These are phyloP conservation scores for Aphanomyces stellatus DNA, from an alignment of 352 stramenopile genomes.

Conservation along the genomic window DNA sequence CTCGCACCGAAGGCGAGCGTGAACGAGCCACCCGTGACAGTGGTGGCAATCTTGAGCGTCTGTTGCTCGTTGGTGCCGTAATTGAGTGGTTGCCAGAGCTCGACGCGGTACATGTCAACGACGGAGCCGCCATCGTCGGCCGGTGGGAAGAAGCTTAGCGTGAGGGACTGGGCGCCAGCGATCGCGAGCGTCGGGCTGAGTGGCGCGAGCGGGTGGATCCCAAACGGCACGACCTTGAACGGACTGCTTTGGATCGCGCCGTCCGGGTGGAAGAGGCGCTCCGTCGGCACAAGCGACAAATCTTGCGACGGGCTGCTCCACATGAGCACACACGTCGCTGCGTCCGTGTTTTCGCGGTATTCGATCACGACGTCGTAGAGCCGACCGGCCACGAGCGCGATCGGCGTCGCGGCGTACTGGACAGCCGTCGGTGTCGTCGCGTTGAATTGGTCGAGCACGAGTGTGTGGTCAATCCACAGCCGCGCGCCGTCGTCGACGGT, in stretches of 20 bases:
- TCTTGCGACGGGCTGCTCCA: conserved; percentile 88
- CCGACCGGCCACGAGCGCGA: conserved; percentile 45
- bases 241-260: conserved; percentile 49
- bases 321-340: conserved; percentile 70
- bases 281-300: conserved; percentile 70
- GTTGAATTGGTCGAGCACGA: conserved; percentile 86
- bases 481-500: conserved; percentile 83
- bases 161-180: conserved; percentile 43
- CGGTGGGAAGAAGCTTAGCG: conserved; percentile 77
- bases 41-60: conserved; percentile 72
- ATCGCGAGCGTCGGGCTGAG: conserved; percentile 37
- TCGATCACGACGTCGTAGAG: conserved; percentile 86
- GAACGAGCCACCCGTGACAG: conserved; percentile 76
- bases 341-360: conserved; percentile 87
- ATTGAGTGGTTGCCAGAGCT: conserved; percentile 65
- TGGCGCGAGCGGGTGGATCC: conserved; percentile 47
- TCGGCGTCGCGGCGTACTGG: conserved; percentile 21
- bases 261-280: conserved; percentile 80
- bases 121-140: conserved; percentile 76
- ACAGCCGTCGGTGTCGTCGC: conserved; percentile 16
- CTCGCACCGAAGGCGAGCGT: conserved; percentile 48
- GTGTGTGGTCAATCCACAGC: conserved; percentile 74
- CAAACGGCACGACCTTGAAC: conserved; percentile 45
- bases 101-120: conserved; percentile 81
- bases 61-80: conserved; percentile 47